Percentiles rank a stretch among this genome's conserved stretches.
These are phyloP conservation scores for Crithidia fasciculata DNA, from an alignment of 208 protist genomes.

Conservation along the genomic window DNA sequence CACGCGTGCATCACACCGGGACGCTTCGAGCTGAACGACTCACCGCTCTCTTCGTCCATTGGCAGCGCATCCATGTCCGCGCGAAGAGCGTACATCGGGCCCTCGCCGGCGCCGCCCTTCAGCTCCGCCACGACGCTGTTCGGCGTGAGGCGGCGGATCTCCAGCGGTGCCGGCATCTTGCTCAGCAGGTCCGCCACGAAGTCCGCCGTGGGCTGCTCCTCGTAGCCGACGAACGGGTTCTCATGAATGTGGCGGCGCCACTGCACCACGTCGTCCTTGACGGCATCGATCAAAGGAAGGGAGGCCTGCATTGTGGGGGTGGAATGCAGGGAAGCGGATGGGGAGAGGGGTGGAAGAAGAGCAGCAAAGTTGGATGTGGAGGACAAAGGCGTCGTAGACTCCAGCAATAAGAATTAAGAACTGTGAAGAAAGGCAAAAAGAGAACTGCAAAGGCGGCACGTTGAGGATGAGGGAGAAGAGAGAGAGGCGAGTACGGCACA, in stretches of 20 bases:
- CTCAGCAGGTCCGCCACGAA: constrained; percentile 63
- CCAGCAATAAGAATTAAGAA: too few species aligned
- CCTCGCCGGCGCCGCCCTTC: constrained; percentile 53
- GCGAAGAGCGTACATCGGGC: constrained; percentile 60
- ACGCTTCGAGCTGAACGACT: constrained; percentile 57
- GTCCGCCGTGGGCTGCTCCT: constrained; percentile 76
- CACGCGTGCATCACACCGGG: constrained; percentile 73
- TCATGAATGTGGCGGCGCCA: constrained; percentile 84
- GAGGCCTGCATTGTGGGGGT: constrained; percentile 5
- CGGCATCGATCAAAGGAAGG: constrained; percentile 12
- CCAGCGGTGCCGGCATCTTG: constrained; percentile 53
- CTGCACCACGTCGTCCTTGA: constrained; percentile 49
- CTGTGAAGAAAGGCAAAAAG: too few species aligned
- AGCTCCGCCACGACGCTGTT: constrained; percentile 71
- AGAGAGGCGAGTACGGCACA: too few species aligned
- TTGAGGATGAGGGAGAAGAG: too few species aligned
- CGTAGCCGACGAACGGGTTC: constrained; percentile 59
- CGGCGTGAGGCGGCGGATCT: constrained; percentile 55
- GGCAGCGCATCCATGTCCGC: constrained; percentile 76
- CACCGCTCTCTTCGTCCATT: constrained; percentile 57
- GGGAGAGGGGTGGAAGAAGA: not conserved
- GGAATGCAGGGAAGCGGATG: not conserved
- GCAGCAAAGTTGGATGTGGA: not conserved
- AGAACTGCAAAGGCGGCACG: too few species aligned
- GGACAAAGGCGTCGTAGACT: not conserved